Base-by-base conservation (phyloP, 441 rosid genomes). In the Mallotus repandus region DNA sequence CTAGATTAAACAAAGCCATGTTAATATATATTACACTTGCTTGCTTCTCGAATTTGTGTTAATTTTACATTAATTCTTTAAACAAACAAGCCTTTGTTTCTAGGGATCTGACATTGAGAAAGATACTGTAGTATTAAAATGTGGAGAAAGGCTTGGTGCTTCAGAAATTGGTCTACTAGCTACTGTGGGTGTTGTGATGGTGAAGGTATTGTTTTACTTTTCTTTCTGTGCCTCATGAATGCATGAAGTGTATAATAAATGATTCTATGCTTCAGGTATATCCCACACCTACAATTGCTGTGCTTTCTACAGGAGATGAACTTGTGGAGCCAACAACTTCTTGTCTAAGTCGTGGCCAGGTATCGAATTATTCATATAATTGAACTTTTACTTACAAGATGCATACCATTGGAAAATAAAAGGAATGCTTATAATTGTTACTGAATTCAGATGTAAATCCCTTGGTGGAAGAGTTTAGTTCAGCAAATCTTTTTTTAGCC, bases 261-360 rank as follows among this genome's bases (percentile, higher is more conserved):
- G 69, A 46, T 64, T 63, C 64, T 76, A 67, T 63, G 75, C 3
- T 83, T 77, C 82, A 96, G 99, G 93, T 93, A 69, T 89, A 89
- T 82, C 89, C 92, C 63, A 78, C 83, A 70, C 98, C 98, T 69
- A 86, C 82, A 50, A 81, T 96, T 77, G 98, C 92, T 57, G 85
- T 96, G 80, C 98, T 96, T 84, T 96, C 99, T 72, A 88, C 97
- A 38, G 98, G 98, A 70, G 97, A 96, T 59, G 98, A 96, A 83
- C 93, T 96, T 80, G 94, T 90, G 50, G 97, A 96, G 78, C 92
- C 97, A 62, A 80, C 84, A 68, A 76, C 83, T 41, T 80, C 78
- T 69, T 74, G 75, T 76, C 84, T 96, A 76, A 75, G 85, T 79
- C 91, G 90, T 77, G 99, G 98, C 72, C 94, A 91, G 97, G 98